A percentile compares a stretch with the other conserved stretches of the same genome.
Evolutionary conservation across 768 basidiomycete species (phyloP).

Genomic region (Lyophyllum shimeji): DNA sequence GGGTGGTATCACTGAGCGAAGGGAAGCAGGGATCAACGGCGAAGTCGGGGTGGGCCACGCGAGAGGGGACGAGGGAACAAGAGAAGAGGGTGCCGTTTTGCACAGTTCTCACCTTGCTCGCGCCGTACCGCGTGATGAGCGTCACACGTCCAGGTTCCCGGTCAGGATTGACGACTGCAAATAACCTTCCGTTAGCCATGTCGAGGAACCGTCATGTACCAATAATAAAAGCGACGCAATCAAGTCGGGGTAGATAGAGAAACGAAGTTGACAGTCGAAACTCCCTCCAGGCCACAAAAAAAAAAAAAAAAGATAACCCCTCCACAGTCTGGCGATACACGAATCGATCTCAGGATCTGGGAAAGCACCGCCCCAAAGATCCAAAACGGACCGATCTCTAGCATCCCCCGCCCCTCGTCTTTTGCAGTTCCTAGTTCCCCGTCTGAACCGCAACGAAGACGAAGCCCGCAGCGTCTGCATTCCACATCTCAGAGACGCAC

Average conservation of each 20-base stretch:
- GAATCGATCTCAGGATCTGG: neutral
- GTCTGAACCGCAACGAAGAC: neutral
- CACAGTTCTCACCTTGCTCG: slow-evolving; percentile 58
- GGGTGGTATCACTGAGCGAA: neutral
- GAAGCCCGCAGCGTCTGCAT: too few species aligned
- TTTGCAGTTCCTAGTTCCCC: too few species aligned
- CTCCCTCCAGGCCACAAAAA: too few species aligned
- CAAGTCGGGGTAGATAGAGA: slow-evolving; percentile 3
- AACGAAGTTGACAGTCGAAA: too few species aligned
- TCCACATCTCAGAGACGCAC: neutral
- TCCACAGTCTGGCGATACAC: neutral
- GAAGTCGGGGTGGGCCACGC: neutral
- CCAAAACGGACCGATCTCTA: neutral
- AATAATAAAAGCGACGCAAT: neutral
- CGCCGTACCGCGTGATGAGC: slow-evolving; percentile 92
- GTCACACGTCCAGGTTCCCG: slow-evolving; percentile 83
- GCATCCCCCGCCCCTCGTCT: too few species aligned
- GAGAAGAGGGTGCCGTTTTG: neutral
- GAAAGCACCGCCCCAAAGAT: neutral
- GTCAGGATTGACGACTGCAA: slow-evolving; percentile 81
- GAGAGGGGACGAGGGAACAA: neutral
- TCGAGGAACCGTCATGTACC: neutral
- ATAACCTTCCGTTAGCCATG: neutral
- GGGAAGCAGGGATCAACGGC: neutral
- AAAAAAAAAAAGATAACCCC: too few species aligned